phyloP scores from a whole-genome alignment of 345 rosid genomes.

The Psidium friedrichsthalianum region DNA sequence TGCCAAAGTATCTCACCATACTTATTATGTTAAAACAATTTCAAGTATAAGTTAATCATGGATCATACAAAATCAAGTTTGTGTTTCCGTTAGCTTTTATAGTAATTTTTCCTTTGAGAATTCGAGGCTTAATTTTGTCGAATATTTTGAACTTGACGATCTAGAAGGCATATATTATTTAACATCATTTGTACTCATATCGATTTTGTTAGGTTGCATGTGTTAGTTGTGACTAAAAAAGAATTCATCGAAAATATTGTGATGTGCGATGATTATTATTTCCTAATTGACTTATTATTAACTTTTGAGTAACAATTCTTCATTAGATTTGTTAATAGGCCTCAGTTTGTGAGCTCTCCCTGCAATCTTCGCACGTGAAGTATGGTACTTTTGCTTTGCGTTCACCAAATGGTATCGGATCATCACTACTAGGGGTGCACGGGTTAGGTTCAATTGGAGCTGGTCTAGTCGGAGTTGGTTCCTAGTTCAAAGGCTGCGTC shows the following conservation, averaged over 20 bases:
- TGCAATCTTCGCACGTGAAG: not conserved
- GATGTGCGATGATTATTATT: accelerated
- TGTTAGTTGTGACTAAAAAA: not conserved
- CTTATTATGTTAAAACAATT: not conserved
- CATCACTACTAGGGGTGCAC: not conserved
- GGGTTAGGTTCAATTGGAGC: not conserved
- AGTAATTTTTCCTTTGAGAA: not conserved
- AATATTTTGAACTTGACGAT: not conserved
- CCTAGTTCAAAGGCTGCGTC: not conserved
- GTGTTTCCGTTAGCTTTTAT: not conserved
- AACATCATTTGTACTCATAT: not conserved
- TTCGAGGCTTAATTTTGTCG: not conserved
- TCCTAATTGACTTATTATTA: not conserved
- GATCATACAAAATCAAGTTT: not conserved
- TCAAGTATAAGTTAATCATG: too few species aligned
- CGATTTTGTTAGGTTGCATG: not conserved
- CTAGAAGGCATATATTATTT: not conserved
- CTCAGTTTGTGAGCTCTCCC: not conserved
- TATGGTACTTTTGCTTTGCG: not conserved
- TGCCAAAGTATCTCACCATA: not conserved
- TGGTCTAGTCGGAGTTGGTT: not conserved
- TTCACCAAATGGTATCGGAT: not conserved
- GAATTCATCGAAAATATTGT: not conserved
- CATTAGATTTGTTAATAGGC: not conserved
- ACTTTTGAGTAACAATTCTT: not conserved